Evolutionary conservation across 2,329 filamentous ascomycete species (phyloP).

Genomic region (Dactylellina parvicollis): DNA sequence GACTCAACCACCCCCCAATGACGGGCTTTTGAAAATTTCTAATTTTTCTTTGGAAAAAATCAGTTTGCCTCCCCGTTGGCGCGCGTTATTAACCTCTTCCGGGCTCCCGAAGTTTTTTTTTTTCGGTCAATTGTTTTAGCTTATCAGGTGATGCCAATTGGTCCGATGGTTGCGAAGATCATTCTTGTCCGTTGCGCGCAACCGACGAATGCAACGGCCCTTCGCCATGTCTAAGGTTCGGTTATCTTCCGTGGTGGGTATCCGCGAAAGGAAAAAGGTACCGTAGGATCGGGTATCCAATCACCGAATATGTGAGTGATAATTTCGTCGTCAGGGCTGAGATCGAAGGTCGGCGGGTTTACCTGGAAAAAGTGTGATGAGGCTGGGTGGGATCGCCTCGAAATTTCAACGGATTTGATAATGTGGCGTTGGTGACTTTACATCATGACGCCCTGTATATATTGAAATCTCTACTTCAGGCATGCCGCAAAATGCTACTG

Average conservation of each 20-base stretch:
- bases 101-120: conserved; percentile 15
- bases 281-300: conserved; percentile 26
- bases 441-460: no score
- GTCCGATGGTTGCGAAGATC: conserved; percentile 18
- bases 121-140: conserved; percentile 12
- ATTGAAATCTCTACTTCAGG: neutral
- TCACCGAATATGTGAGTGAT: conserved; percentile 22
- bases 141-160: conserved; percentile 52
- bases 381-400: conserved; percentile 10
- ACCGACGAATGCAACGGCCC: conserved; percentile 31
- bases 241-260: conserved; percentile 53
- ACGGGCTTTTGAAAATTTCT: no score
- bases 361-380: neutral
- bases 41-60: neutral
- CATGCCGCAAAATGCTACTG: neutral
- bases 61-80: conserved; percentile 34
- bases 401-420: neutral
- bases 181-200: conserved; percentile 2
- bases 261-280: conserved; percentile 11
- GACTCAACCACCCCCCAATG: neutral
- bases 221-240: conserved; percentile 53
- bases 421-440: conserved; percentile 5
- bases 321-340: conserved; percentile 11
- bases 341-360: neutral
- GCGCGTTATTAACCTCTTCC: conserved; percentile 53